Evolutionary conservation across 768 basidiomycete species (phyloP).

Genomic region (Gelatoporia subvermispora): DNA sequence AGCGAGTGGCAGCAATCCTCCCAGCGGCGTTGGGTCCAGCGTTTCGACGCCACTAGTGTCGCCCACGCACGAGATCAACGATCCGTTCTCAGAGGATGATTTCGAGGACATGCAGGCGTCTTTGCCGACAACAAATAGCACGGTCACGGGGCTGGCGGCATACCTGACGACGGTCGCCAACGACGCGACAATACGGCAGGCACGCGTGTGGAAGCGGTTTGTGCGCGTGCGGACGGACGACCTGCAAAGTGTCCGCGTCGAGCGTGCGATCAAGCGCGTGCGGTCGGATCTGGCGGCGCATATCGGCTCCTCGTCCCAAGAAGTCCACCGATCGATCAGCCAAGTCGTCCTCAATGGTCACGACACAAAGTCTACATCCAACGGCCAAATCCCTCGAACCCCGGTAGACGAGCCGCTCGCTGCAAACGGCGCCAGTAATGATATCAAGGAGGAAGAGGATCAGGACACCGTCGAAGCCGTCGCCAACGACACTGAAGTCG

Average conservation of each 20-base stretch:
- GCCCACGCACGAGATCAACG: conserved; percentile 51
- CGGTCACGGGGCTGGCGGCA: conserved; percentile 65
- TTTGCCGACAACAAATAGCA: conserved; percentile 37
- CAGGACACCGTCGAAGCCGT: not conserved
- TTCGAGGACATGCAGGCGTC: conserved; percentile 21
- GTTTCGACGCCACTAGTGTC: conserved; percentile 43
- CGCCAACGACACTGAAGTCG: conserved; percentile 2
- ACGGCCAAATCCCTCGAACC: not conserved
- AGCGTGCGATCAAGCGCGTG: conserved; percentile 84
- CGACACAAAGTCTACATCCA: conserved; percentile 8
- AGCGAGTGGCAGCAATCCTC: conserved; percentile 19
- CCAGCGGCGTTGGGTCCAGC: conserved; percentile 27
- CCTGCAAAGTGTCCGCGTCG: conserved; percentile 79
- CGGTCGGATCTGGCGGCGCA: conserved; percentile 82
- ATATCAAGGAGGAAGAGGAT: not conserved
- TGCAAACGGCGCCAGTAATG: conserved; percentile 4
- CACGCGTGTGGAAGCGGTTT: conserved; percentile 79
- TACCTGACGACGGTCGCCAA: conserved; percentile 81
- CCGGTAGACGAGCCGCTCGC: conserved; percentile 11
- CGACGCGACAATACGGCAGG: conserved; percentile 52
- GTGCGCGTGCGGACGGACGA: conserved; percentile 84
- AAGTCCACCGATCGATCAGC: conserved; percentile 27
- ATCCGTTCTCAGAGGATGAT: conserved; percentile 48
- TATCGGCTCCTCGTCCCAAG: conserved; percentile 30
- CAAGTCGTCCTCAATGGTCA: conserved; percentile 24